Conservation (phyloP, 768 basidiomycete genomes). For the Tylopilus vinaceipallidus region DNA sequence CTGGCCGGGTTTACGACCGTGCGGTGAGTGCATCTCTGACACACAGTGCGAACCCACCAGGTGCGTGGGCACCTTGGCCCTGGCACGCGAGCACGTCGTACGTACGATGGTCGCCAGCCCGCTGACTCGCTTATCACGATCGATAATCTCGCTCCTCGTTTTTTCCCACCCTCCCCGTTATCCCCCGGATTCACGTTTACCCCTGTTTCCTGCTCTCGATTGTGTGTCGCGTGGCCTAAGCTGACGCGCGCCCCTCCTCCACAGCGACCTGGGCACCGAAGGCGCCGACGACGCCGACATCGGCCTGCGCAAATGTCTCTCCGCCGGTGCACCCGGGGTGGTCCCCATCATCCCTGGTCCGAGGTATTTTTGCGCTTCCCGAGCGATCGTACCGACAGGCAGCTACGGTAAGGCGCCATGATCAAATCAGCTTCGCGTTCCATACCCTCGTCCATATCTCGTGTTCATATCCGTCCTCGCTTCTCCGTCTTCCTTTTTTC, state of each 20-base stretch:
- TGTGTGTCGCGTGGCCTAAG: background rate
- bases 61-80: background rate
- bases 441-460: background rate
- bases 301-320: conserved; percentile 53
- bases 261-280: conserved; percentile 66
- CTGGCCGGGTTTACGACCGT: conserved; percentile 65
- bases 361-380: conserved; percentile 57
- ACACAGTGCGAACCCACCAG: too few species aligned
- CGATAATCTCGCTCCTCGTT: background rate
- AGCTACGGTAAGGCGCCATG: conserved; percentile 50
- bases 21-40: too few species aligned
- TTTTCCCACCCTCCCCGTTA: background rate
- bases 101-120: background rate
- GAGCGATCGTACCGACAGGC: conserved; percentile 60
- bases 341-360: conserved; percentile 57
- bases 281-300: conserved; percentile 64
- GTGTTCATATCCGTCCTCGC: conserved; percentile 1
- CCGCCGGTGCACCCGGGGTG: conserved; percentile 35
- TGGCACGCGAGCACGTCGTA: background rate
- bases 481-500: conserved; percentile 1
- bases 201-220: too few species aligned
- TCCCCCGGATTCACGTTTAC: background rate
- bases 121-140: conserved; percentile 1
- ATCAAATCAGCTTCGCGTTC: background rate
- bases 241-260: background rate